A percentile compares a stretch with the other conserved stretches of the same genome.
Evolutionary conservation across 2,329 filamentous ascomycete species (phyloP).

Genomic region (Fusarium oligoseptatum): DNA sequence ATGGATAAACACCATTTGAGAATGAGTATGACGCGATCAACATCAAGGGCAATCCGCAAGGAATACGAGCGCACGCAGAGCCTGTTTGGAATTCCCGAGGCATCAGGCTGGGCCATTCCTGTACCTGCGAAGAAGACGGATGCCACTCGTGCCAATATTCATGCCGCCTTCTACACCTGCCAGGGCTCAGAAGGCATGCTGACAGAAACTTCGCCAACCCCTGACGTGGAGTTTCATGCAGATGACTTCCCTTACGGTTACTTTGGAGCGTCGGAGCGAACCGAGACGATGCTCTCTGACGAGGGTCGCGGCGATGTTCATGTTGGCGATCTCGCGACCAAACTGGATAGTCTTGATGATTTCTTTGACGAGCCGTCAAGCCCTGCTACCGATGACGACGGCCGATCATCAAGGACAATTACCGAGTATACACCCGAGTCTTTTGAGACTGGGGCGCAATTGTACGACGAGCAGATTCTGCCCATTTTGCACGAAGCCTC

Average conservation of each 20-base stretch:
- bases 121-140: slow-evolving; percentile 91
- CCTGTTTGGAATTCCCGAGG: slow-evolving; percentile 95
- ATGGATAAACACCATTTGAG: slow-evolving; percentile 95
- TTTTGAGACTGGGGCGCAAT: slow-evolving; percentile 80
- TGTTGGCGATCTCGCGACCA: slow-evolving; percentile 81
- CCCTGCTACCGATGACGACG: slow-evolving; percentile 70
- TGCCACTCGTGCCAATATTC: slow-evolving; percentile 89
- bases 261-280: slow-evolving; percentile 78
- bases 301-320: slow-evolving; percentile 79
- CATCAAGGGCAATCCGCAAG: slow-evolving; percentile 87
- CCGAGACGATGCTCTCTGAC: slow-evolving; percentile 94
- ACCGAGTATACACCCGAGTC: slow-evolving; percentile 75
- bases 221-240: slow-evolving; percentile 91
- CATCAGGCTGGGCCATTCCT: slow-evolving; percentile 95
- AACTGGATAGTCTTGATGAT: slow-evolving; percentile 83
- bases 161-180: slow-evolving; percentile 96
- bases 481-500: slow-evolving; percentile 90
- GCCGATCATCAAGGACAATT: slow-evolving; percentile 72
- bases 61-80: slow-evolving; percentile 96
- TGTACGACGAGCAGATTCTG: slow-evolving; percentile 94
- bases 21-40: slow-evolving; percentile 97
- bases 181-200: slow-evolving; percentile 73
- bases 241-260: slow-evolving; percentile 90
- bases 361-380: slow-evolving; percentile 81
- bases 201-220: slow-evolving; percentile 75